Evolutionary conservation across 352 stramenopile species (phyloP).

Genomic region (Phytophthora lateralis): DNA sequence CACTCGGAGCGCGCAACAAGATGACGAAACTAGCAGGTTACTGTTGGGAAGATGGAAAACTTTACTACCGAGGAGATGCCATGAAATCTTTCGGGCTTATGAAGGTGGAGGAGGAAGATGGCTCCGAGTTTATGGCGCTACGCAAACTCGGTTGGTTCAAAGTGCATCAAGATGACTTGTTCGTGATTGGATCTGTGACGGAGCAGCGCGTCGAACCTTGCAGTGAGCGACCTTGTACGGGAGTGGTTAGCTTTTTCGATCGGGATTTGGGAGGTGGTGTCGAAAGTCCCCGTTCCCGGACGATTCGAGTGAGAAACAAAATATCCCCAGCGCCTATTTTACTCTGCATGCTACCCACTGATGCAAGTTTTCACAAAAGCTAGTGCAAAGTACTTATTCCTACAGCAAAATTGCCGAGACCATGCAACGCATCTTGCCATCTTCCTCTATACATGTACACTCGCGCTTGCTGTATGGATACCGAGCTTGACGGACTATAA

Average conservation of each 20-base stretch:
- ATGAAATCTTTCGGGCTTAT: conserved; percentile 27
- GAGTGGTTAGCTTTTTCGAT: conserved; percentile 20
- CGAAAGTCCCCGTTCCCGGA: neutral
- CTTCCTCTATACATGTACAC: no score
- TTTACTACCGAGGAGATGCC: conserved; percentile 11
- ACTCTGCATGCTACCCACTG: neutral
- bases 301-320: conserved; percentile 9
- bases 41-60: conserved; percentile 6
- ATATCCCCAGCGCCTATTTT: conserved; percentile 4
- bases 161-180: conserved; percentile 10
- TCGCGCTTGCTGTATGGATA: no score
- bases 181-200: conserved; percentile 16
- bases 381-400: no score
- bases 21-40: conserved; percentile 19
- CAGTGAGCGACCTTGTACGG: conserved; percentile 15
- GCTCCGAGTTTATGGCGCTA: conserved; percentile 20
- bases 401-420: no score
- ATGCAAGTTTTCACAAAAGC: no score
- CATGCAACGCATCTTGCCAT: no score
- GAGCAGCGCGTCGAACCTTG: conserved; percentile 10
- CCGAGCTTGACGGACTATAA: no score
- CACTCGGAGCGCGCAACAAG: conserved; percentile 14
- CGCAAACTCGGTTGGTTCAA: conserved; percentile 21
- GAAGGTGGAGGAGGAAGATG: conserved; percentile 22
- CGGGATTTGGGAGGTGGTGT: conserved; percentile 9